Evolutionary conservation across 257 asterid genomes (phyloP).

Genomic region (Haberlea rhodopensis): DNA sequence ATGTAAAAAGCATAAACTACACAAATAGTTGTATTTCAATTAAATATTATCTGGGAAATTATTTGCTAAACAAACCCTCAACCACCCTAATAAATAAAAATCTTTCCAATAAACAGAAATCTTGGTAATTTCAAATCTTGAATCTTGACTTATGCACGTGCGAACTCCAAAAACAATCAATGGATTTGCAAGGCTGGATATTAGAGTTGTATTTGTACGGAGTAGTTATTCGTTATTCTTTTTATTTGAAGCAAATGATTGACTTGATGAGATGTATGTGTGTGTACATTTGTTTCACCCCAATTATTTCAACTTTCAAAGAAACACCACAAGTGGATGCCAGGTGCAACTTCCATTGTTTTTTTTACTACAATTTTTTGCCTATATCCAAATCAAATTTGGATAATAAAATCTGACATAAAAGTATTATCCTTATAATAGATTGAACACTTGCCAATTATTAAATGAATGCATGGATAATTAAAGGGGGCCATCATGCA

Average conservation of each 20-base stretch:
- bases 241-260: constrained; percentile 37
- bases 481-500: too few relatives aligned
- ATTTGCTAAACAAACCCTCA: constrained; percentile 1
- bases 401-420: neutral
- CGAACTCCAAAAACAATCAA: constrained; percentile 12
- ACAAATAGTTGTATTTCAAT: too few relatives aligned
- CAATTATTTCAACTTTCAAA: neutral
- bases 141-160: too few relatives aligned
- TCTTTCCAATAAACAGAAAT: constrained; percentile 5
- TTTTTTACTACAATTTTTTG: too few relatives aligned
- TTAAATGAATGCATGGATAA: too few relatives aligned
- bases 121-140: constrained; percentile 18
- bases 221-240: neutral
- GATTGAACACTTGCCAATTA: too few relatives aligned
- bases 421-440: too few relatives aligned
- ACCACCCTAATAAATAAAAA: neutral
- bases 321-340: constrained; percentile 30
- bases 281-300: constrained; percentile 29
- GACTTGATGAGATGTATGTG: constrained; percentile 27
- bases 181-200: constrained; percentile 31
- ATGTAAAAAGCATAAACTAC: too few relatives aligned
- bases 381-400: too few relatives aligned
- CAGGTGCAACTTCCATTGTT: constrained; percentile 17
- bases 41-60: too few relatives aligned
- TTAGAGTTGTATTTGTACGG: constrained; percentile 27